Percentiles rank a stretch among this genome's conserved stretches.
These are phyloP conservation scores for Lipomyces orientalis DNA, from an alignment of 805 yeast species.

Conservation along the genomic window DNA sequence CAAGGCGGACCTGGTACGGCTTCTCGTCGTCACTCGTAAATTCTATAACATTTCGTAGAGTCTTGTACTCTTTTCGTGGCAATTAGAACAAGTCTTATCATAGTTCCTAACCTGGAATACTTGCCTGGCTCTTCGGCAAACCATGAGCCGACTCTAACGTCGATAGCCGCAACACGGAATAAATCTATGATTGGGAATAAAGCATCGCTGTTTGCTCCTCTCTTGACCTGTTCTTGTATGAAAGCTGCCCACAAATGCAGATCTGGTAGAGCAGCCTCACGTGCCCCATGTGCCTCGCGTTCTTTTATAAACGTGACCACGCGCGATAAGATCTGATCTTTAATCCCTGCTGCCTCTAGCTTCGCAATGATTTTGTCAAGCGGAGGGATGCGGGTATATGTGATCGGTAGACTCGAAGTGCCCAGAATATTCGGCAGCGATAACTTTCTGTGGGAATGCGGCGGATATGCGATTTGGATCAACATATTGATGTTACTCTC, in stretches of 20 bases:
- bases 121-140: slow-evolving; percentile 37
- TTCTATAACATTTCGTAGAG: slow-evolving; percentile 21
- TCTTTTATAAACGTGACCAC: slow-evolving; percentile 27
- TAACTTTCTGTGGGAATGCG: slow-evolving; percentile 34
- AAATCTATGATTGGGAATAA: slow-evolving; percentile 39
- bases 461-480: slow-evolving; percentile 33
- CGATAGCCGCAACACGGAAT: slow-evolving; percentile 39
- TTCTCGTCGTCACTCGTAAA: slow-evolving; percentile 17
- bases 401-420: slow-evolving; percentile 24
- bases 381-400: slow-evolving; percentile 37
- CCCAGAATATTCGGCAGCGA: slow-evolving; percentile 27
- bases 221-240: slow-evolving; percentile 4
- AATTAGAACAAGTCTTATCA: background rate
- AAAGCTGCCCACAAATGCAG: slow-evolving; percentile 30
- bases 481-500: slow-evolving; percentile 35
- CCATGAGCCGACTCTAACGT: slow-evolving; percentile 39
- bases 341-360: slow-evolving; percentile 13
- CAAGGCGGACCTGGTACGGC: slow-evolving; percentile 36
- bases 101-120: background rate
- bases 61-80: slow-evolving; percentile 13
- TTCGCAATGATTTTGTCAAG: slow-evolving; percentile 31
- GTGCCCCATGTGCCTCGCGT: slow-evolving; percentile 29
- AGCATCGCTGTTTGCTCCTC: slow-evolving; percentile 9
- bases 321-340: slow-evolving; percentile 16
- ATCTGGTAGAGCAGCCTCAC: slow-evolving; percentile 29